Evolutionary conservation across 495 filamentous ascomycete species (phyloP).

Genomic region (Penicillium canescens): DNA sequence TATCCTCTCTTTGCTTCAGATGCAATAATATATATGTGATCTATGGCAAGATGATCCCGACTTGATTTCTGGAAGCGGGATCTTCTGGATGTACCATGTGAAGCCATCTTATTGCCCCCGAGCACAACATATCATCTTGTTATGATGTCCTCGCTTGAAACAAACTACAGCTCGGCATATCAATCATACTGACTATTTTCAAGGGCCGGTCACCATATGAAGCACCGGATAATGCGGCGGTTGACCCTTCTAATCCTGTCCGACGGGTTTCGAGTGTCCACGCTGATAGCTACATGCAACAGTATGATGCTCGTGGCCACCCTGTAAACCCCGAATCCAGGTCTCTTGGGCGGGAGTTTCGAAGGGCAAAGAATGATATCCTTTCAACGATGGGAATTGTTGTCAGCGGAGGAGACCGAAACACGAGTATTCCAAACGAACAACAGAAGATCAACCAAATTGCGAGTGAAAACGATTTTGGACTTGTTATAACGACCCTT

Average conservation of each 20-base stretch:
- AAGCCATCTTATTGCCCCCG: no score
- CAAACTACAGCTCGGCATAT: neutral
- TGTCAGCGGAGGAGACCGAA: constrained; percentile 45
- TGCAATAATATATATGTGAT: neutral
- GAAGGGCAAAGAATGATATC: constrained; percentile 58
- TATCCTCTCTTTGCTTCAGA: neutral
- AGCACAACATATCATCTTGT: no score
- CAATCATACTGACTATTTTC: constrained; percentile 20
- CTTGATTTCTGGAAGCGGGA: neutral
- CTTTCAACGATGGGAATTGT: constrained; percentile 57
- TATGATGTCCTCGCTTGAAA: neutral
- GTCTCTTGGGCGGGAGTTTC: constrained; percentile 39
- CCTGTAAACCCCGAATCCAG: constrained; percentile 62
- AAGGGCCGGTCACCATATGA: constrained; percentile 76
- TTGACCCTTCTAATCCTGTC: constrained; percentile 19
- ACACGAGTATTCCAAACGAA: constrained; percentile 32
- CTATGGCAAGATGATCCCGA: neutral
- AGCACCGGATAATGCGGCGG: constrained; percentile 42
- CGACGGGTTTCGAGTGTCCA: constrained; percentile 38
- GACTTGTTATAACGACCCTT: constrained; percentile 45
- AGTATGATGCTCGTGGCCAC: constrained; percentile 70
- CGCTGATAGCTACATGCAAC: constrained; percentile 54
- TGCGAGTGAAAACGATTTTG: constrained; percentile 50
- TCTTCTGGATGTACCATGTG: no score
- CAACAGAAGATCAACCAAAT: constrained; percentile 44